Conservation (phyloP, 148 eudicot species). For the Silene latifolia region DNA sequence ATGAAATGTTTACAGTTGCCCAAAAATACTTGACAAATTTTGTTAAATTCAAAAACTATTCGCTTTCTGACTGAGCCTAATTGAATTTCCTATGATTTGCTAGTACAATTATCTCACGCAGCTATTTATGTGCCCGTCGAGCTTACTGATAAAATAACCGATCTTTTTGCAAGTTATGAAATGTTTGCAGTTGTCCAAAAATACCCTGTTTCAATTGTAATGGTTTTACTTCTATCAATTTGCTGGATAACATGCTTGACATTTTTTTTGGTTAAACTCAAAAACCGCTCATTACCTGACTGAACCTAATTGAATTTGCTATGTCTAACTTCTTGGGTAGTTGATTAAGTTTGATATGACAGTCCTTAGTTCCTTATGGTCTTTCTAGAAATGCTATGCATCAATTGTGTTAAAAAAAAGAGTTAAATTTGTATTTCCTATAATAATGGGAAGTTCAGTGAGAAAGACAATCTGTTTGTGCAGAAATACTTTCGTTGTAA, state of each 20-base stretch:
- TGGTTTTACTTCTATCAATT: background rate
- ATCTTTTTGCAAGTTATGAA: background rate
- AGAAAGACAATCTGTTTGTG: no score
- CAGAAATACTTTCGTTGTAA: no score
- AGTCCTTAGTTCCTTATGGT: background rate
- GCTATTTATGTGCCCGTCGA: background rate
- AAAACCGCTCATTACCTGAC: background rate
- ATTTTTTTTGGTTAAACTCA: no score
- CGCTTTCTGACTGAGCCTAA: background rate
- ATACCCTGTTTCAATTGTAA: background rate
- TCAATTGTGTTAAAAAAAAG: background rate
- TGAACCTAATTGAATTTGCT: background rate
- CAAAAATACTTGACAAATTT: background rate
- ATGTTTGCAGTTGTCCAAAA: background rate
- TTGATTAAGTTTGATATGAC: background rate
- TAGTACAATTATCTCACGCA: background rate
- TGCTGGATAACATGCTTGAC: background rate
- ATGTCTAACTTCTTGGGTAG: background rate
- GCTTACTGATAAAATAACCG: background rate
- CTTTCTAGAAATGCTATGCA: background rate
- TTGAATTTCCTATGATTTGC: background rate
- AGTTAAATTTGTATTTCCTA: background rate
- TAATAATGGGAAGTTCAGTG: no score
- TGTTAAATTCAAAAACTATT: background rate
- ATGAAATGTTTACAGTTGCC: background rate